A percentile compares a stretch with the other conserved stretches of the same genome.
phyloP scores from a whole-genome alignment of 2,329 filamentous ascomycete species.

The Sarocladium brachiariae region DNA sequence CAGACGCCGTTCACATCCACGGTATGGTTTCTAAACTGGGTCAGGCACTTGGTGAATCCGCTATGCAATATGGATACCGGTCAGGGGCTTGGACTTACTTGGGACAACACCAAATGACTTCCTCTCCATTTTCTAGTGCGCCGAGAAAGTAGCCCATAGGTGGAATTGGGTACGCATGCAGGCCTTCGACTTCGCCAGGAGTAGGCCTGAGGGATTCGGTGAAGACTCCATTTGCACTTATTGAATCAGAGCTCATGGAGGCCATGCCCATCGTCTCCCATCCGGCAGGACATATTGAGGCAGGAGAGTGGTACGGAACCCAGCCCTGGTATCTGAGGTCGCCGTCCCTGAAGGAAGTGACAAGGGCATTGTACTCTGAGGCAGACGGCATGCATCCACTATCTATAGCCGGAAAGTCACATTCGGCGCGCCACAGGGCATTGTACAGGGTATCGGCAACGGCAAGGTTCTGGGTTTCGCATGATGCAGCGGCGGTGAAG shows the following conservation, averaged over 20 bases:
- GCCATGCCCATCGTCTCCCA: not conserved
- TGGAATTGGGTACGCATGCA: not conserved
- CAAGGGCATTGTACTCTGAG: not conserved
- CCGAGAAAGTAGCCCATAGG: not conserved
- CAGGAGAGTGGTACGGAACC: not conserved
- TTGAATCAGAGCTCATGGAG: not conserved
- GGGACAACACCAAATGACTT: conserved; percentile 18
- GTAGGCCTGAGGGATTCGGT: not conserved
- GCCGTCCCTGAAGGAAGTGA: not conserved
- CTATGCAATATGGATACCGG: no score
- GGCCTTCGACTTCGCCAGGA: not conserved
- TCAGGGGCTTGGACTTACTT: conserved; percentile 16
- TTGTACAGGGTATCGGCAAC: conserved; percentile 10
- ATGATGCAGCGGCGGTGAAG: conserved; percentile 20
- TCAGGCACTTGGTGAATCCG: not conserved
- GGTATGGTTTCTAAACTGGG: not conserved
- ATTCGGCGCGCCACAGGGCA: conserved; percentile 10
- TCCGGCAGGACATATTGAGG: conserved; percentile 1
- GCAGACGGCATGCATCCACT: not conserved
- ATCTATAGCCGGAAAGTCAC: not conserved
- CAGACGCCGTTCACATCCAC: not conserved
- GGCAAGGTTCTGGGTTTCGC: conserved; percentile 13
- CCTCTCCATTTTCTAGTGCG: conserved; percentile 15
- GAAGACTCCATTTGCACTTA: not conserved
- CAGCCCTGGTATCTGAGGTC: not conserved